Evolutionary conservation across 2,329 filamentous ascomycete species (phyloP).

Genomic region (Claviceps cyperi): DNA sequence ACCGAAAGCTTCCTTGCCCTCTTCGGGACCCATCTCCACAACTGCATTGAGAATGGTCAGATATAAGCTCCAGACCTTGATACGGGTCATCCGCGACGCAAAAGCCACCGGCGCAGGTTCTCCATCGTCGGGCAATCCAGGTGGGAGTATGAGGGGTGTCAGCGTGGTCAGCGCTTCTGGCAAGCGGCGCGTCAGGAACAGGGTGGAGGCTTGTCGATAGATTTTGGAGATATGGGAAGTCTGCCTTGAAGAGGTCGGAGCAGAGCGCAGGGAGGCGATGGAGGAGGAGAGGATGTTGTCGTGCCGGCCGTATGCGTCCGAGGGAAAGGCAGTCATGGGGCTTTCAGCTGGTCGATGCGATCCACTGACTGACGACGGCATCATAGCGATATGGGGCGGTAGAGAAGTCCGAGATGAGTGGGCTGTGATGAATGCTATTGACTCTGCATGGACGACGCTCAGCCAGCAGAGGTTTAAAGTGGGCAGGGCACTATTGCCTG

Average conservation of each 20-base stretch:
- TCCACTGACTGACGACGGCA: slow-evolving; percentile 31
- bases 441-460: not conserved
- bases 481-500: not conserved
- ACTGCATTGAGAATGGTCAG: slow-evolving; percentile 86
- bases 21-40: slow-evolving; percentile 74
- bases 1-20: slow-evolving; percentile 81
- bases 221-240: slow-evolving; percentile 72
- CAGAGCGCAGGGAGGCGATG: slow-evolving; percentile 53
- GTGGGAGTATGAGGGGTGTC: slow-evolving; percentile 60
- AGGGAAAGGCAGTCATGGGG: slow-evolving; percentile 21
- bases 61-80: slow-evolving; percentile 97
- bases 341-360: slow-evolving; percentile 30
- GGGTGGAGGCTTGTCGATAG: slow-evolving; percentile 84
- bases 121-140: slow-evolving; percentile 31
- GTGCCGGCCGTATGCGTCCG: slow-evolving; percentile 27
- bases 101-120: slow-evolving; percentile 61
- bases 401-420: not conserved
- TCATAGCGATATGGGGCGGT: slow-evolving; percentile 9
- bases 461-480: not conserved
- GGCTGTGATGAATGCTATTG: not conserved
- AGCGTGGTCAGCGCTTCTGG: slow-evolving; percentile 80
- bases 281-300: slow-evolving; percentile 47
- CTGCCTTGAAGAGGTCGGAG: slow-evolving; percentile 44
- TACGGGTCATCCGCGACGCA: slow-evolving; percentile 66
- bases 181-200: slow-evolving; percentile 86